Evolutionary conservation across 2,329 filamentous ascomycete genomes (phyloP).

Genomic region (Verticillium albo-atrum): DNA sequence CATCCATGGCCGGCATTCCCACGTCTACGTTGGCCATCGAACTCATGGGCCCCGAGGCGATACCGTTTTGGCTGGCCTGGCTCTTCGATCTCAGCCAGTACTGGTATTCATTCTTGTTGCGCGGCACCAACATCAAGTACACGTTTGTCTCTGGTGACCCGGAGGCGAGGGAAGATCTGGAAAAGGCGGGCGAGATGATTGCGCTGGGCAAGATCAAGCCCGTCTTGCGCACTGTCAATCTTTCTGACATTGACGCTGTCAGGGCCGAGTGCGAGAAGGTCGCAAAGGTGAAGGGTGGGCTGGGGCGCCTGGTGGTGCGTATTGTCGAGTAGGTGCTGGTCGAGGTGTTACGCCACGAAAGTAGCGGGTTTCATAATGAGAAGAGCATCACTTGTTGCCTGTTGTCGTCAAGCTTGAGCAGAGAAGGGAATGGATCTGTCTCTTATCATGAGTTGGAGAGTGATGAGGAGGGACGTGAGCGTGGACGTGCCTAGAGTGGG

Average conservation of each 20-base stretch:
- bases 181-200: constrained; percentile 33
- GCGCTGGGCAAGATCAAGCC: constrained; percentile 36
- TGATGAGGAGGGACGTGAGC: neutral
- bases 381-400: no score
- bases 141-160: constrained; percentile 40
- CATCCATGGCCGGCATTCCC: constrained; percentile 36
- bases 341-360: no score
- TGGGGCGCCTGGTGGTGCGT: constrained; percentile 37
- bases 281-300: constrained; percentile 33
- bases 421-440: no score
- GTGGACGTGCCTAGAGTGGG: neutral
- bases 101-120: constrained; percentile 35
- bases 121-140: constrained; percentile 39
- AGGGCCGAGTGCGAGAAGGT: constrained; percentile 34
- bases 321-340: neutral
- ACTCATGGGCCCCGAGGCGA: constrained; percentile 20
- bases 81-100: constrained; percentile 28
- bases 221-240: constrained; percentile 33
- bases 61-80: constrained; percentile 33
- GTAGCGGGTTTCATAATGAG: no score
- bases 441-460: no score
- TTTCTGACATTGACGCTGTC: constrained; percentile 39
- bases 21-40: constrained; percentile 22
- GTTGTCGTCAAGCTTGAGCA: no score
- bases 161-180: constrained; percentile 34